A percentile compares a stretch with the other conserved stretches of the same genome.
Evolutionary conservation across 768 basidiomycete genomes (phyloP).

Genomic region (Phanerochaete sordida): DNA sequence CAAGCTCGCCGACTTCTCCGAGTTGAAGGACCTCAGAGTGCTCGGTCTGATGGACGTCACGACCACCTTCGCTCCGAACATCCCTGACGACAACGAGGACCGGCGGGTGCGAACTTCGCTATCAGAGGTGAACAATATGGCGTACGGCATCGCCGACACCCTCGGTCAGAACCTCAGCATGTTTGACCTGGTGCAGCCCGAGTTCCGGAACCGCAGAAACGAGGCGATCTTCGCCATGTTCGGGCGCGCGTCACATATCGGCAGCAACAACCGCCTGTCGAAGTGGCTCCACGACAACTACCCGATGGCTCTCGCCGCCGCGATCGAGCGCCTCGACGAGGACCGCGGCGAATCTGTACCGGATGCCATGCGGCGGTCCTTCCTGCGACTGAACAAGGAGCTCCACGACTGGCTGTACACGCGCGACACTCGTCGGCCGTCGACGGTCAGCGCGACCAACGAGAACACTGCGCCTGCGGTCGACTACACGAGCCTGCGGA

Average conservation of each 20-base stretch:
- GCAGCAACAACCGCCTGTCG: slow-evolving; percentile 64
- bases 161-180: slow-evolving; percentile 85
- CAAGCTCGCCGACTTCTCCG: slow-evolving; percentile 62
- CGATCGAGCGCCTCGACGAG: slow-evolving; percentile 47
- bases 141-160: slow-evolving; percentile 94
- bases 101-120: slow-evolving; percentile 89
- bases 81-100: slow-evolving; percentile 83
- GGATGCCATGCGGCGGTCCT: slow-evolving; percentile 84
- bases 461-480: slow-evolving; percentile 25
- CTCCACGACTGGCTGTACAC: slow-evolving; percentile 66
- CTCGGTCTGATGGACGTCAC: slow-evolving; percentile 98
- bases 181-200: slow-evolving; percentile 88
- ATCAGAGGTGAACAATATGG: slow-evolving; percentile 87
- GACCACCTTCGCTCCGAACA: slow-evolving; percentile 52
- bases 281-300: slow-evolving; percentile 87
- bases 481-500: slow-evolving; percentile 53
- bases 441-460: slow-evolving; percentile 52
- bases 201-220: slow-evolving; percentile 71
- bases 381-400: slow-evolving; percentile 81
- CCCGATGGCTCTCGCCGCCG: slow-evolving; percentile 52
- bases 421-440: slow-evolving; percentile 62
- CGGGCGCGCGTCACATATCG: slow-evolving; percentile 63
- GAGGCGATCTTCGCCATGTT: slow-evolving; percentile 97
- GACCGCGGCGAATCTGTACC: slow-evolving; percentile 48
- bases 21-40: slow-evolving; percentile 79